Percentiles rank a stretch among this genome's conserved stretches.
phyloP scores from a whole-genome alignment of 2,329 filamentous ascomycete species.

The Cercospora sp. region DNA sequence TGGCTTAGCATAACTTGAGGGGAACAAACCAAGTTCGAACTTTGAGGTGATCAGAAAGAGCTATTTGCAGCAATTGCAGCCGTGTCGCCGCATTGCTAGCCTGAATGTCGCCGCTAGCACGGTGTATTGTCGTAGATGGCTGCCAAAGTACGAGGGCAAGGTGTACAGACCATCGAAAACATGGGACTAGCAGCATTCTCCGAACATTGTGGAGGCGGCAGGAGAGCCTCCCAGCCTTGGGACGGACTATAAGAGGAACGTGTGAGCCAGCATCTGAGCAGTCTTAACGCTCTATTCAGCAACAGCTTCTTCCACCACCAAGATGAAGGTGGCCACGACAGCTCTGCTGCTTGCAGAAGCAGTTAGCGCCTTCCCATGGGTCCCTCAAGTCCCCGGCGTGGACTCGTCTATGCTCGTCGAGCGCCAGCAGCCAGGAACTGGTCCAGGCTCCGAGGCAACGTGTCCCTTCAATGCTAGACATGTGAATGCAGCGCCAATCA shows the following conservation, averaged over 20 bases:
- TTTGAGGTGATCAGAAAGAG: neutral
- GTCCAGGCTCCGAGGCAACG: constrained; percentile 32
- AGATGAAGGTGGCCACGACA: constrained; percentile 29
- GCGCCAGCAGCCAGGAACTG: constrained; percentile 38
- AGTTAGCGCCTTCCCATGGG: constrained; percentile 43
- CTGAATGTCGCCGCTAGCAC: neutral
- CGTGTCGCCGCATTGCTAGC: neutral
- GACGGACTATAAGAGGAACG: neutral
- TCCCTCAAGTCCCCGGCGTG: constrained; percentile 40
- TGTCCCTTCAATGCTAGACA: constrained; percentile 45
- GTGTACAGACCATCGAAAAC: neutral
- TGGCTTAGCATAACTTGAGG: neutral
- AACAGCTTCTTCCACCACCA: constrained; percentile 4
- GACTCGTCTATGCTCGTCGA: constrained; percentile 39
- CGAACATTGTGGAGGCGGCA: neutral
- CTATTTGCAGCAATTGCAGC: neutral
- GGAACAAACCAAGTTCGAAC: neutral
- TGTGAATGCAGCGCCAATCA: constrained; percentile 40
- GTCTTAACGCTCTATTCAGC: neutral
- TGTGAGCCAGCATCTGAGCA: neutral
- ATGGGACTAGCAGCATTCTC: neutral
- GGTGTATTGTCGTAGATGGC: neutral
- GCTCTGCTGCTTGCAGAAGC: constrained; percentile 28
- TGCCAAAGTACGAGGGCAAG: neutral
- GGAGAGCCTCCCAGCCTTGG: neutral